Evolutionary conservation across 2,329 filamentous ascomycete species (phyloP).

Genomic region (Monilinia polystroma): DNA sequence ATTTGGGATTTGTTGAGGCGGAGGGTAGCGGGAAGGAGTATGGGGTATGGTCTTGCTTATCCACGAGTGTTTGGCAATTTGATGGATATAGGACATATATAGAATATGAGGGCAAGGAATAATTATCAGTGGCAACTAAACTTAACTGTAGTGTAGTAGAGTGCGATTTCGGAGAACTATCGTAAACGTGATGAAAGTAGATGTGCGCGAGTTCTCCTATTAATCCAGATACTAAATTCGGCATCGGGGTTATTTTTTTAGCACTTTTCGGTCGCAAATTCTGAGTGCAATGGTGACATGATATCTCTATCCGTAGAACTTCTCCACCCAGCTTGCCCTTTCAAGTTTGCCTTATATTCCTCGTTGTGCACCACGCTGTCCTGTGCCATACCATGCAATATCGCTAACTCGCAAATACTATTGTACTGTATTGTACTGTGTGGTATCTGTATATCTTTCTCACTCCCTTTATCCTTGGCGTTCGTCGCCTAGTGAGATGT

Average conservation of each 20-base stretch:
- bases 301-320: background rate
- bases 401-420: conserved; percentile 1
- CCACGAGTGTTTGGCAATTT: no score
- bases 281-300: background rate
- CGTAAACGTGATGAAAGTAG: background rate
- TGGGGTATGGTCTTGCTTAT: no score
- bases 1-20: no score
- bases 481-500: background rate
- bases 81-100: no score
- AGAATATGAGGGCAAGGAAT: background rate
- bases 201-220: background rate
- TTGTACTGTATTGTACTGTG: background rate
- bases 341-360: background rate
- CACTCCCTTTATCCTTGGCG: background rate
- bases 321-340: background rate
- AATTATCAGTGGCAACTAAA: background rate
- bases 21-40: no score
- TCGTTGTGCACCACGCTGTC: background rate
- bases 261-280: background rate
- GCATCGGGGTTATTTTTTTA: background rate
- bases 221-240: background rate
- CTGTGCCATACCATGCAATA: background rate
- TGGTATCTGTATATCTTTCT: conserved; percentile 8
- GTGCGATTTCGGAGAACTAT: background rate
- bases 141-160: background rate